Base-by-base conservation (phyloP, 2,329 filamentous ascomycete species). In the Fusarium sp. region DNA sequence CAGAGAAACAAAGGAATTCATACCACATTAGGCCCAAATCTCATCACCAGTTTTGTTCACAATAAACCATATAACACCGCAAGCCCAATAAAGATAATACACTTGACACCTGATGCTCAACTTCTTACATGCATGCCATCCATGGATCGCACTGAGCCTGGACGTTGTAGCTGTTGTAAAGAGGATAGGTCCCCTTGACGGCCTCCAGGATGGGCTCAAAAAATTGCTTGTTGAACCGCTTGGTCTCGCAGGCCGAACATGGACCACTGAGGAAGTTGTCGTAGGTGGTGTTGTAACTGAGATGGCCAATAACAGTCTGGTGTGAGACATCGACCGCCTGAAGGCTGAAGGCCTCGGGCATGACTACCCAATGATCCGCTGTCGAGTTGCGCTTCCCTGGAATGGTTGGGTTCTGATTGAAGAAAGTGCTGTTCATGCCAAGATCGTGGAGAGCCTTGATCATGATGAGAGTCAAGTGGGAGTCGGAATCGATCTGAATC, bases 401-500 rank as follows among this genome's bases (percentile, higher is more conserved):
- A 11, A 77, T 64, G n/a, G 65, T 58, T 9, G 76, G 76, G 33
- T 75, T 77, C 53, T 77, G 75, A 49, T 75, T 77, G 64, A 77
- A 77, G 71, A 74, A 75, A 33, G 76, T 69, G 61, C 76, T 77
- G 57, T 72, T 75, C 44, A 75, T 52, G 8, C 76, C 76, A 31
- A 77, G 67, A 33, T 77, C 75, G 14, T 69, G 70, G 9, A 77
- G 71, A 39, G 76, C 74, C 46, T 77, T 76, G 66, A 77, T 76
- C 48, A 77, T 55, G 9, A 76, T 67, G 9, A 77, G 73, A 4
- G 76, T 77, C 71, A 77, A 70, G 56, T 77, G 76, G 14, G 75
- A 74, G 48, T 77, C 75, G 2, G 73, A 70, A 43, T 77, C 76
- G 21, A 77, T 68, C 55, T 75, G 72, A 9, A 76, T 68, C 2